These are phyloP conservation scores for Vanrija pseudolonga DNA, from an alignment of 1,284 basidiomycete genomes.

Conservation along the genomic window DNA sequence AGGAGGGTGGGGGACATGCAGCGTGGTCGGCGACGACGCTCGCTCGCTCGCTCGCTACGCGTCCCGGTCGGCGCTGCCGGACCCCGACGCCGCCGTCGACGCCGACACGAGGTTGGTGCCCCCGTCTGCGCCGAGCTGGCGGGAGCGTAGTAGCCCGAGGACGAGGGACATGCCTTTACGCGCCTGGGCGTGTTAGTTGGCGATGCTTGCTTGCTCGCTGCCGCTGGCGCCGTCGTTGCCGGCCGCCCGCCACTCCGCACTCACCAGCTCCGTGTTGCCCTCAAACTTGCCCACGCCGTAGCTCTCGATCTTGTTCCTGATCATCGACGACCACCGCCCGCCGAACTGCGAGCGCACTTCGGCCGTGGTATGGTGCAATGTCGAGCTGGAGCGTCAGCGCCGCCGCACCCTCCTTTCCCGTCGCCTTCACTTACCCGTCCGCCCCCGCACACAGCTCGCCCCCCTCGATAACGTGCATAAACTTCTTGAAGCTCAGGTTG, in stretches of 20 bases:
- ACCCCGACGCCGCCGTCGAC: too few species aligned
- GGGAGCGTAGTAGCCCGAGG: constrained; percentile 29
- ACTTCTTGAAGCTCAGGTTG: constrained; percentile 47
- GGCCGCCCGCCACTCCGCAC: constrained; percentile 11
- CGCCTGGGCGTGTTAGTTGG: constrained; percentile 23
- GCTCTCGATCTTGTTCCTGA: constrained; percentile 44
- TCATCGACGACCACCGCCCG: constrained; percentile 39
- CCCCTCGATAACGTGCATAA: constrained; percentile 49
- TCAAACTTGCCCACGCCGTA: constrained; percentile 48
- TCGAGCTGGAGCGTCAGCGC: constrained; percentile 21
- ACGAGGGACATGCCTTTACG: constrained; percentile 50
- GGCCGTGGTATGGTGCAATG: constrained; percentile 45
- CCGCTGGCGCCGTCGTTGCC: too few species aligned
- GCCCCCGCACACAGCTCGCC: constrained; percentile 41
- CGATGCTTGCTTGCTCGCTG: background rate
- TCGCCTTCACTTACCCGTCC: constrained; percentile 29
- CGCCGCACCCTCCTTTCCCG: too few species aligned
- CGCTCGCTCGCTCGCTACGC: too few species aligned
- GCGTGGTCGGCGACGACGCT: too few species aligned
- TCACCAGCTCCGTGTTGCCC: constrained; percentile 42
- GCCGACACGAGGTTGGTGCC: background rate
- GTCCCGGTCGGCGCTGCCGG: too few species aligned
- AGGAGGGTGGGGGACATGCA: too few species aligned
- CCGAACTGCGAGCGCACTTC: constrained; percentile 47
- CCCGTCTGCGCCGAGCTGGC: constrained; percentile 22